Percentiles rank a stretch among this genome's conserved stretches.
Conservation (phyloP, 352 stramenopile species). For the Globisporangium carolinianum region DNA sequence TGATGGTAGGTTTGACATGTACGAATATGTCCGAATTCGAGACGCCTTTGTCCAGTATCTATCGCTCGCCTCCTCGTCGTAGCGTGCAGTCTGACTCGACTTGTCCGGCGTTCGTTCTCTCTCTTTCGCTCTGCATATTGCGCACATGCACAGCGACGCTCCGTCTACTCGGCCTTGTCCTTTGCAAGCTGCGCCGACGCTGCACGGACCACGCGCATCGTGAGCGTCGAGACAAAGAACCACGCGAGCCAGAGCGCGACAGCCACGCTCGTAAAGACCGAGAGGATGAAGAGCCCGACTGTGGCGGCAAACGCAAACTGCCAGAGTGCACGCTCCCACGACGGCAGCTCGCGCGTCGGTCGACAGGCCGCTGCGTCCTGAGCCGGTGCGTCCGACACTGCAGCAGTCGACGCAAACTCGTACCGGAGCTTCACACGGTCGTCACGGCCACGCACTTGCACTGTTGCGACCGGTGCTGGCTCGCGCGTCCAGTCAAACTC, state of each 20-base stretch:
- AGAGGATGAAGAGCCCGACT: slow-evolving; percentile 36
- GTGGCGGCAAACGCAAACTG: slow-evolving; percentile 25
- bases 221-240: slow-evolving; percentile 41
- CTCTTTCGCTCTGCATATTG: neutral
- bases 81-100: too few species aligned
- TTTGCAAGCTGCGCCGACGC: slow-evolving; percentile 7
- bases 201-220: slow-evolving; percentile 11
- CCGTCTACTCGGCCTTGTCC: slow-evolving; percentile 11
- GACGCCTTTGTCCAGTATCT: too few species aligned
- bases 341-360: slow-evolving; percentile 31
- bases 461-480: slow-evolving; percentile 44
- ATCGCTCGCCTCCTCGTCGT: too few species aligned
- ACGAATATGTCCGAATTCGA: too few species aligned
- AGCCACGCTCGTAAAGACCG: slow-evolving; percentile 42
- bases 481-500: slow-evolving; percentile 84
- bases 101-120: too few species aligned
- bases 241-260: slow-evolving; percentile 57
- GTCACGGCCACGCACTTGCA: slow-evolving; percentile 52
- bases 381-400: slow-evolving; percentile 30
- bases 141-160: neutral
- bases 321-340: slow-evolving; percentile 32
- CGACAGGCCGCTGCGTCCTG: slow-evolving; percentile 42
- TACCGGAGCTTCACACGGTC: slow-evolving; percentile 65
- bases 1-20: too few species aligned
- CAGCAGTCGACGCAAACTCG: slow-evolving; percentile 35